Evolutionary conservation across 345 rosid genomes (phyloP).

Genomic region (Cardamine occulta): DNA sequence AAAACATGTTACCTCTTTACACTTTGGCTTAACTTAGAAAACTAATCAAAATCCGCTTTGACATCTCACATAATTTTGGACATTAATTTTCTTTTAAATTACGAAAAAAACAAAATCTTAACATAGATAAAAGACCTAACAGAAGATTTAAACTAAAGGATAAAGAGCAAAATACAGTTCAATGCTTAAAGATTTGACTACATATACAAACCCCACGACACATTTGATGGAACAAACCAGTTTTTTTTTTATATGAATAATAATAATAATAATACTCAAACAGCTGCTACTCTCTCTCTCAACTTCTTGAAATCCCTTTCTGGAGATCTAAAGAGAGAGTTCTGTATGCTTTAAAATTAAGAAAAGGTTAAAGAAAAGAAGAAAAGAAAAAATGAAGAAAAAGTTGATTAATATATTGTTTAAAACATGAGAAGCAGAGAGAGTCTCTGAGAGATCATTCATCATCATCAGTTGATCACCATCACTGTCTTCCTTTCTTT

Average conservation of each 20-base stretch:
- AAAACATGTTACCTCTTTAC: not conserved
- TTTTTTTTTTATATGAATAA: slow-evolving; percentile 28
- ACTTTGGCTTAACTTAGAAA: not conserved
- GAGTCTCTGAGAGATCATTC: slow-evolving; percentile 15
- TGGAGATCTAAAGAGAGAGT: slow-evolving; percentile 40
- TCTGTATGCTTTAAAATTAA: slow-evolving; percentile 36
- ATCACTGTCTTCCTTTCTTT: slow-evolving; percentile 67
- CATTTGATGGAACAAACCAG: slow-evolving; percentile 28
- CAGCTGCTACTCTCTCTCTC: slow-evolving; percentile 42
- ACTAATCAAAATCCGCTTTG: not conserved
- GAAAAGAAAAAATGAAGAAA: not conserved
- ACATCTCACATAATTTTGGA: not conserved
- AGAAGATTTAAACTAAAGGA: not conserved
- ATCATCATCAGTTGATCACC: slow-evolving; percentile 18
- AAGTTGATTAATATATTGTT: slow-evolving; percentile 35
- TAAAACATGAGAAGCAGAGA: slow-evolving; percentile 38
- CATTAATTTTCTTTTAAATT: not conserved
- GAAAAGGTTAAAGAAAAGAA: slow-evolving; percentile 19
- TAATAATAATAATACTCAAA: slow-evolving; percentile 27
- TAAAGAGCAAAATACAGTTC: slow-evolving; percentile 23
- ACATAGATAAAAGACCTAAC: slow-evolving; percentile 8
- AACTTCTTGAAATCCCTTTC: slow-evolving; percentile 39
- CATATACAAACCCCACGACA: slow-evolving; percentile 33
- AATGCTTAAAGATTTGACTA: slow-evolving; percentile 31
- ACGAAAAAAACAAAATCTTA: not conserved